Percentiles rank a stretch among this genome's conserved stretches.
Evolutionary conservation across 306 rosid species (phyloP).

Genomic region (Cucumis melo): DNA sequence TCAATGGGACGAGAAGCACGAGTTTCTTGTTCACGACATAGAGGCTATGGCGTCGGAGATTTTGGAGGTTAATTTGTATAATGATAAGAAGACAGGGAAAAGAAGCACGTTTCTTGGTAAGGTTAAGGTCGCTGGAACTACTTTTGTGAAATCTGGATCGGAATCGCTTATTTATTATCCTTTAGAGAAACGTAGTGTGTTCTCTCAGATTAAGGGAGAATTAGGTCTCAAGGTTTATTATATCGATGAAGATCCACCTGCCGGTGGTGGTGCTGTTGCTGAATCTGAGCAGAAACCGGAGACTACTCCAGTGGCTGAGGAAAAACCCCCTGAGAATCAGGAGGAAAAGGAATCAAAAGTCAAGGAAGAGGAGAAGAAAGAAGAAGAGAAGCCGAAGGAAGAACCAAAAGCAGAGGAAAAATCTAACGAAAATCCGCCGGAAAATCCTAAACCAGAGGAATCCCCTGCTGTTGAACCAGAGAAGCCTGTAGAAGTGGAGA

Average conservation of each 20-base stretch:
- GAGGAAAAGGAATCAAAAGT: conserved; percentile 16
- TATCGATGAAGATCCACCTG: conserved; percentile 47
- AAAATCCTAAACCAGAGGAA: background rate
- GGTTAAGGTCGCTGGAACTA: conserved; percentile 51
- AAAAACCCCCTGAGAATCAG: conserved; percentile 20
- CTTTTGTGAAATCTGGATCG: conserved; percentile 28
- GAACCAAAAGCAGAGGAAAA: conserved; percentile 17
- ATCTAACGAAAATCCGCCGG: conserved; percentile 13
- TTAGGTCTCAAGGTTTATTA: conserved; percentile 49
- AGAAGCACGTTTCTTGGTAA: conserved; percentile 70
- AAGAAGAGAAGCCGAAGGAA: conserved; percentile 15
- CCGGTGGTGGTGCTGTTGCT: background rate
- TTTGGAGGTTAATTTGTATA: conserved; percentile 62
- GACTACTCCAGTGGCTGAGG: conserved; percentile 6
- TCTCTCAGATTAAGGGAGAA: conserved; percentile 84
- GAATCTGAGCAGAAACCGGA: conserved; percentile 14
- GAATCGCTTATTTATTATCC: conserved; percentile 54
- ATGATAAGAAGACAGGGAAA: conserved; percentile 59
- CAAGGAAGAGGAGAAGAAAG: conserved; percentile 18
- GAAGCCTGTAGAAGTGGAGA: conserved; percentile 15
- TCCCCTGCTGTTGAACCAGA: background rate
- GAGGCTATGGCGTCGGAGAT: conserved; percentile 41
- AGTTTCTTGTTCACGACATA: conserved; percentile 44
- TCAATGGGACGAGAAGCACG: conserved; percentile 76
- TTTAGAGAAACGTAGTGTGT: conserved; percentile 76